Percentiles rank a stretch among this genome's conserved stretches.
Conservation (phyloP, 257 asterid genomes). For the Ballota nigra region DNA sequence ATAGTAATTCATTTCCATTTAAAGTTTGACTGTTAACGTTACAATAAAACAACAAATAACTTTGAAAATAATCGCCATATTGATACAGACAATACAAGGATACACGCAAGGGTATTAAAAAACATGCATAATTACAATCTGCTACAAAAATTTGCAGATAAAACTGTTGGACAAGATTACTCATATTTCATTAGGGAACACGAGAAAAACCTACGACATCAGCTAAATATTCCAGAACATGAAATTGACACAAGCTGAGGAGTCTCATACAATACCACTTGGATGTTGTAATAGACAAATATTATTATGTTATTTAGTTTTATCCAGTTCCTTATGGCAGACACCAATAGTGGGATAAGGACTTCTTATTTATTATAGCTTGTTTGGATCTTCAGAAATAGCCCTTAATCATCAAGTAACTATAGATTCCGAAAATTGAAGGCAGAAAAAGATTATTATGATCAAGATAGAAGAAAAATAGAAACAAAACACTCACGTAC, state of each 20-base stretch:
- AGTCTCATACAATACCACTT: background rate
- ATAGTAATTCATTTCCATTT: background rate
- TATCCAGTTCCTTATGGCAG: background rate
- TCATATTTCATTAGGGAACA: too few species aligned
- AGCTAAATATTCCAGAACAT: background rate
- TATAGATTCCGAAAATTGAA: background rate
- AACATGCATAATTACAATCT: too few species aligned
- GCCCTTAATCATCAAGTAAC: background rate
- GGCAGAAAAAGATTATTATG: background rate
- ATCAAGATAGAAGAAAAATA: background rate
- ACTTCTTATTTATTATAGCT: background rate
- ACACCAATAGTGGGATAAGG: background rate
- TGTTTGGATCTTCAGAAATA: background rate
- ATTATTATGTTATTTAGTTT: background rate
- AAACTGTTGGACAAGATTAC: too few species aligned
- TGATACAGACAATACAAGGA: too few species aligned
- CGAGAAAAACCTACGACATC: background rate
- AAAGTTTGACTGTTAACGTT: background rate
- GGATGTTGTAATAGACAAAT: background rate
- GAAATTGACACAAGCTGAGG: background rate
- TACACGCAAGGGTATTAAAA: too few species aligned
- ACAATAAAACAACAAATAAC: background rate
- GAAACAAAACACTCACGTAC: conserved; percentile 53
- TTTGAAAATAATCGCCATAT: background rate
- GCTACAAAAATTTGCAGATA: background rate